A percentile compares a stretch with the other conserved stretches of the same genome.
These are phyloP conservation scores for Coriaria nepalensis DNA, from an alignment of 306 rosid genomes.

Conservation along the genomic window DNA sequence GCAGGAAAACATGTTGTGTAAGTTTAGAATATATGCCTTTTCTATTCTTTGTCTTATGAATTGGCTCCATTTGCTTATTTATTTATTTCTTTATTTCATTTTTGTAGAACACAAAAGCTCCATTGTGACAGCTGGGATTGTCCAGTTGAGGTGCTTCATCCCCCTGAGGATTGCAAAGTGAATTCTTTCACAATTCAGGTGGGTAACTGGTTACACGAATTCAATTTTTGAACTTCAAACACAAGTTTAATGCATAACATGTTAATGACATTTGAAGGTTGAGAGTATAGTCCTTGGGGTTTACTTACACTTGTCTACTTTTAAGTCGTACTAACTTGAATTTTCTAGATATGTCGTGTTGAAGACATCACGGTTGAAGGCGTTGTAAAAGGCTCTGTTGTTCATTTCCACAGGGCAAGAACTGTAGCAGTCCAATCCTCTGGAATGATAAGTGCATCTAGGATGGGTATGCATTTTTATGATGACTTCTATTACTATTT, in stretches of 20 bases:
- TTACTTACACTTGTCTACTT: constrained; percentile 8
- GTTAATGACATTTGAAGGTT: too few species aligned
- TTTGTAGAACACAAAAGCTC: constrained; percentile 72
- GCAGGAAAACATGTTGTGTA: constrained; percentile 66
- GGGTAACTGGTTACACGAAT: too few species aligned
- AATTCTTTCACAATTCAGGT: constrained; percentile 98
- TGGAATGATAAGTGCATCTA: constrained; percentile 79
- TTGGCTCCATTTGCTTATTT: constrained; percentile 1
- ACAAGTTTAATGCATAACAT: too few species aligned
- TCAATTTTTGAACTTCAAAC: too few species aligned
- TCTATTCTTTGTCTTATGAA: background rate
- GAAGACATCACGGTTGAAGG: constrained; percentile 87
- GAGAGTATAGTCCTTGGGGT: constrained; percentile 15
- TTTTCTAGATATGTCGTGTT: constrained; percentile 81
- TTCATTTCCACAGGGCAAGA: constrained; percentile 96
- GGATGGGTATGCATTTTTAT: constrained; percentile 50
- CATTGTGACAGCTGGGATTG: constrained; percentile 60
- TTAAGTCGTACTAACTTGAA: constrained; percentile 15
- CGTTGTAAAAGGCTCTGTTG: constrained; percentile 84
- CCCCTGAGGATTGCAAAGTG: constrained; percentile 98
- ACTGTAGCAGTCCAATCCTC: constrained; percentile 56
- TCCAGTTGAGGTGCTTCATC: constrained; percentile 68
- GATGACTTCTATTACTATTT: background rate
- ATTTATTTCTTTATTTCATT: constrained; percentile 16
- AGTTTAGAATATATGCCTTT: constrained; percentile 25